A percentile compares a stretch with the other conserved stretches of the same genome.
Evolutionary conservation across 2,329 filamentous ascomycete genomes (phyloP).

Genomic region (Microsporum audouinii): DNA sequence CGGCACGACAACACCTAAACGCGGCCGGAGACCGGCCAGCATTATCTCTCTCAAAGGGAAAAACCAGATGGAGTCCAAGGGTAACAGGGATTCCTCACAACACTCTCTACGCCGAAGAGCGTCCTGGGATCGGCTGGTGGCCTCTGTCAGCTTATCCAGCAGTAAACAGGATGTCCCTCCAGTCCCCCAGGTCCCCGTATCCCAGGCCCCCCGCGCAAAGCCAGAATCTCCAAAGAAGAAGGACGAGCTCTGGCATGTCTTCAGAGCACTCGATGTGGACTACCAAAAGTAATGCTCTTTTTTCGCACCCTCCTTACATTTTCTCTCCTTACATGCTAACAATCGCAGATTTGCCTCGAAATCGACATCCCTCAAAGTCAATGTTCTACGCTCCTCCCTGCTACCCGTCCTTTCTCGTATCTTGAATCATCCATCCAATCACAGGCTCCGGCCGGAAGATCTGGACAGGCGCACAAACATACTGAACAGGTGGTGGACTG

Average conservation of each 20-base stretch:
- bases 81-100: slow-evolving; percentile 31
- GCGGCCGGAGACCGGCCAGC: slow-evolving; percentile 31
- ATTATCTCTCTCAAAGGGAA: slow-evolving; percentile 28
- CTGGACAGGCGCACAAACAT: slow-evolving; percentile 68
- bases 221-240: slow-evolving; percentile 43
- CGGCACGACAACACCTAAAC: slow-evolving; percentile 21
- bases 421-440: slow-evolving; percentile 55
- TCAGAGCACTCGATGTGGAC: slow-evolving; percentile 56
- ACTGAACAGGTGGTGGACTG: slow-evolving; percentile 83
- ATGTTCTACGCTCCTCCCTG: slow-evolving; percentile 58
- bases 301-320: slow-evolving; percentile 4
- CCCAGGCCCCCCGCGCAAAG: slow-evolving; percentile 13
- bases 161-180: slow-evolving; percentile 34
- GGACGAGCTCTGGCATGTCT: slow-evolving; percentile 59
- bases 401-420: slow-evolving; percentile 68
- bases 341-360: slow-evolving; percentile 55
- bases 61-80: slow-evolving; percentile 22
- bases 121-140: slow-evolving; percentile 39
- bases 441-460: slow-evolving; percentile 59
- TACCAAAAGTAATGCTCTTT: slow-evolving; percentile 46
- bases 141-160: slow-evolving; percentile 30
- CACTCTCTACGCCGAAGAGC: slow-evolving; percentile 30
- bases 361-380: slow-evolving; percentile 60
- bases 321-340: slow-evolving; percentile 8
- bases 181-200: slow-evolving; percentile 35